Conservation (phyloP, 306 rosid species). For the Mucuna pruriens region DNA sequence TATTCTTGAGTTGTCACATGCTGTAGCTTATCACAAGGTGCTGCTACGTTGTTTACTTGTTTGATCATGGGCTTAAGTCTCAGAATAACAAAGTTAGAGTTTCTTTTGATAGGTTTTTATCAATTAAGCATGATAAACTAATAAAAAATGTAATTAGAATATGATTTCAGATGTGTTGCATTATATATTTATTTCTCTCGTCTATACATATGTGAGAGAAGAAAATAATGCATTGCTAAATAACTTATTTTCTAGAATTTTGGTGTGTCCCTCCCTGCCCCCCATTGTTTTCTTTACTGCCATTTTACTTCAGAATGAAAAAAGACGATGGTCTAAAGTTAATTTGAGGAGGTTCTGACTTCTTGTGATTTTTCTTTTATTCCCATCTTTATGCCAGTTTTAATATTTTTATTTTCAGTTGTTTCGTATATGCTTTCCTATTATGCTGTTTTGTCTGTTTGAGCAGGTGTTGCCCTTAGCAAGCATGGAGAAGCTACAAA, state of each 20-base stretch:
- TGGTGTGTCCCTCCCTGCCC: background rate
- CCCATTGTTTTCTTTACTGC: background rate
- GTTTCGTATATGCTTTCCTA: constrained; percentile 15
- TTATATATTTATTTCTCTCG: constrained; percentile 18
- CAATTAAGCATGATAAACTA: constrained; percentile 7
- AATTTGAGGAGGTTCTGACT: background rate
- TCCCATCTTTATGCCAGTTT: background rate
- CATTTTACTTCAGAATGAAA: constrained; percentile 1
- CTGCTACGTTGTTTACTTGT: background rate
- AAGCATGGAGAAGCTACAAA: constrained; percentile 61
- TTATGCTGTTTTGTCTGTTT: constrained; percentile 43
- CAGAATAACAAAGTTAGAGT: constrained; percentile 15
- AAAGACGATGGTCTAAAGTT: background rate
- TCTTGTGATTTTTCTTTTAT: constrained; percentile 1
- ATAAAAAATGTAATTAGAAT: background rate
- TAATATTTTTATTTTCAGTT: constrained; percentile 10
- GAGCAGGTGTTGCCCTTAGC: constrained; percentile 71
- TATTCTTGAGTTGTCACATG: constrained; percentile 9
- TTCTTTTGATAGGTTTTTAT: background rate
- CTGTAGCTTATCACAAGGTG: constrained; percentile 33
- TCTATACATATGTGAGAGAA: background rate
- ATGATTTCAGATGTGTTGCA: constrained; percentile 11
- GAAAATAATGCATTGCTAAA: background rate
- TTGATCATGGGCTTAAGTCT: constrained; percentile 25
- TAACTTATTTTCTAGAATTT: constrained; percentile 4